A percentile compares a stretch with the other conserved stretches of the same genome.
phyloP scores from a whole-genome alignment of 768 basidiomycete species.

The Suillus weaverae region DNA sequence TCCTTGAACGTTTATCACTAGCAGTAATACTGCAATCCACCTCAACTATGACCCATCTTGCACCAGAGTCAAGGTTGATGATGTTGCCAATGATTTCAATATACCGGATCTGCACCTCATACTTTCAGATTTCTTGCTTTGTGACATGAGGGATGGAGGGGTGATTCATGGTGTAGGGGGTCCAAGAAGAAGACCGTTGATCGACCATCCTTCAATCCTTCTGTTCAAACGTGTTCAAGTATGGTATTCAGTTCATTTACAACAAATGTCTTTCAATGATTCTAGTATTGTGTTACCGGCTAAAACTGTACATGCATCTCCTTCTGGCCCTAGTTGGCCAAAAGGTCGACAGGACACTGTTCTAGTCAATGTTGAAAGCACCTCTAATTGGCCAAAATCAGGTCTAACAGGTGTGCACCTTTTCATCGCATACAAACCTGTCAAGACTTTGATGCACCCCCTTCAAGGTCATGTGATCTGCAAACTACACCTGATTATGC shows the following conservation, averaged over 20 bases:
- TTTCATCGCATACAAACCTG: neutral
- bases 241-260: neutral
- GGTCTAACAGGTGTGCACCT: neutral
- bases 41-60: neutral
- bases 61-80: neutral
- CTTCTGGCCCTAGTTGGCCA: neutral
- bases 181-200: neutral
- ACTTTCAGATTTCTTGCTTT: neutral
- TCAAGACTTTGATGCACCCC: too few relatives aligned
- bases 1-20: neutral
- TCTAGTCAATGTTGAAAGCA: neutral
- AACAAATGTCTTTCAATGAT: neutral
- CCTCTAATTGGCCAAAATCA: neutral
- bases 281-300: neutral
- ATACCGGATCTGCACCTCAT: neutral
- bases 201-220: neutral
- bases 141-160: neutral
- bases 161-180: neutral
- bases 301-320: neutral
- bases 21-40: neutral
- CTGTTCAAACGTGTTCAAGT: constrained; percentile 7
- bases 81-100: neutral
- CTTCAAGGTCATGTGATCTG: neutral
- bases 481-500: neutral
- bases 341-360: neutral